Evolutionary conservation across 1,284 basidiomycete species (phyloP).

Genomic region (Pascua guehoae): DNA sequence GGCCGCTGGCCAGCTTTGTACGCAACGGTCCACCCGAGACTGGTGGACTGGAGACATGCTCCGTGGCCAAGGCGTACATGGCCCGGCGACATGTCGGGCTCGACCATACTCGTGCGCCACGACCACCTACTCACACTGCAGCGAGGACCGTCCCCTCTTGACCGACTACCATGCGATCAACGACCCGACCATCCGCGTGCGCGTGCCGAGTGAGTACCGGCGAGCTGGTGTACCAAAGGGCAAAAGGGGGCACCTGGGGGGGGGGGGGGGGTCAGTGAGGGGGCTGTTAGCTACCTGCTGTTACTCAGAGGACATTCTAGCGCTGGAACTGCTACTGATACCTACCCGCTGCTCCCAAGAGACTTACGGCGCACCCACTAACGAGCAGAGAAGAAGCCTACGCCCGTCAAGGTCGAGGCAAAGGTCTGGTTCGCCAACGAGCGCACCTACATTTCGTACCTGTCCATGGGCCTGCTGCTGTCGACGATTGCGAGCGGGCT

Average conservation of each 20-base stretch:
- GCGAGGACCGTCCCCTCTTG: slow-evolving; percentile 30
- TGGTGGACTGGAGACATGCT: too few relatives aligned
- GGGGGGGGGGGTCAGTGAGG: too few relatives aligned
- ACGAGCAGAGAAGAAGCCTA: slow-evolving; percentile 67
- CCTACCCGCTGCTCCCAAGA: too few relatives aligned
- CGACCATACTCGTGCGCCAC: too few relatives aligned
- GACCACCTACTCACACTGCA: slow-evolving; percentile 7
- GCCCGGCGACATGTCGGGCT: too few relatives aligned
- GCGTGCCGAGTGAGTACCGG: slow-evolving; percentile 41
- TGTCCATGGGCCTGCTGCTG: slow-evolving; percentile 79
- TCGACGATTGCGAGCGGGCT: slow-evolving; percentile 82
- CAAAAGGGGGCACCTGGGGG: too few relatives aligned
- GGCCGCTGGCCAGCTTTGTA: too few relatives aligned
- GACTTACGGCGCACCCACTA: too few relatives aligned
- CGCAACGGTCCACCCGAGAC: too few relatives aligned
- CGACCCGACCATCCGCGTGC: slow-evolving; percentile 36
- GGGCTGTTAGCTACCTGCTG: neutral
- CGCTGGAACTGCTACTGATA: neutral
- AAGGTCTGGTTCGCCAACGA: slow-evolving; percentile 99
- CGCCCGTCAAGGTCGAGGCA: slow-evolving; percentile 86
- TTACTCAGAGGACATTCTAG: neutral
- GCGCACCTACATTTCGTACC: slow-evolving; percentile 89
- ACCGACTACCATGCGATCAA: slow-evolving; percentile 47
- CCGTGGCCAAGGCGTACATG: too few relatives aligned
- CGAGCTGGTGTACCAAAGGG: neutral